phyloP scores from a whole-genome alignment of 176 grass and related monocot genomes.

The Zea mays region DNA sequence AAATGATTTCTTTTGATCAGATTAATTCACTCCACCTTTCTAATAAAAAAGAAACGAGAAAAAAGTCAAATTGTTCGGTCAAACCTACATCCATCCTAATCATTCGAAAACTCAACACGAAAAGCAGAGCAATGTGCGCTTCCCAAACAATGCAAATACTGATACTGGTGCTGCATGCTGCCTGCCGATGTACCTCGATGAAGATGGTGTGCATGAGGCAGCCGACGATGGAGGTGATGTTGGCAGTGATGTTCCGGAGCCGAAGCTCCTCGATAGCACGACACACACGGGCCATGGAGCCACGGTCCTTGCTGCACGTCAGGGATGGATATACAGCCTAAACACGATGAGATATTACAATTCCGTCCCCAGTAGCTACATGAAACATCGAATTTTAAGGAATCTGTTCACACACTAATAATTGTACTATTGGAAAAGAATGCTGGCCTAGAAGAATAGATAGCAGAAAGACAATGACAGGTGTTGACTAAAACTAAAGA shows the following conservation, averaged over 20 bases:
- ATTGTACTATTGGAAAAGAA: conserved; percentile 3
- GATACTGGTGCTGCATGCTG: too few species aligned
- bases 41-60: too few species aligned
- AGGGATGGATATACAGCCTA: conserved; percentile 98
- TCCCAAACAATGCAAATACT: too few species aligned
- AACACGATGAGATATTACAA: conserved; percentile 89
- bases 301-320: too few species aligned
- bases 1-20: too few species aligned
- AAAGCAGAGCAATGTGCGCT: too few species aligned
- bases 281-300: conserved; percentile 67
- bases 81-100: too few species aligned
- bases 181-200: conserved; percentile 67
- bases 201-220: conserved; percentile 70
- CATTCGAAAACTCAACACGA: too few species aligned
- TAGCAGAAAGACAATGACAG: background rate
- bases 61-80: too few species aligned
- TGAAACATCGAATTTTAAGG: conserved; percentile 42
- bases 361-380: conserved; percentile 97
- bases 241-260: conserved; percentile 66
- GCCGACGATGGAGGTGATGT: conserved; percentile 54
- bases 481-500: background rate
- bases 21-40: too few species aligned
- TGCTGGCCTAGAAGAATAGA: background rate
- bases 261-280: conserved; percentile 62
- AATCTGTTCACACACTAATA: background rate